These are phyloP conservation scores for Guyanaporus albipodus DNA, from an alignment of 768 basidiomycete genomes.

Conservation along the genomic window DNA sequence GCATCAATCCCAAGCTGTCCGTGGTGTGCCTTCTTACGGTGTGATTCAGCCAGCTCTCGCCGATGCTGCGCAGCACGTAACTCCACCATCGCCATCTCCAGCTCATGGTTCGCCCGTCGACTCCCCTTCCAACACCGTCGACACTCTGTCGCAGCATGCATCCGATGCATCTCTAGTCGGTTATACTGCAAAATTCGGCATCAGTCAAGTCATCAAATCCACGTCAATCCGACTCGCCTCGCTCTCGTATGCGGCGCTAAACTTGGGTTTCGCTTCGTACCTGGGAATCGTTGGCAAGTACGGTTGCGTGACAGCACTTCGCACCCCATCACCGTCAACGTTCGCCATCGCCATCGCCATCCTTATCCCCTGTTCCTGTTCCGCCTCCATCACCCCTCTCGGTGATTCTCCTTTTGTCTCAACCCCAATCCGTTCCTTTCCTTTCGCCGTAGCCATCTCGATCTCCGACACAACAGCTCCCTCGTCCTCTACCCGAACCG, in stretches of 20 bases:
- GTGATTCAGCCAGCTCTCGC: slow-evolving; percentile 52
- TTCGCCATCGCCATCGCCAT: too few species aligned
- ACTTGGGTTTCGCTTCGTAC: slow-evolving; percentile 25
- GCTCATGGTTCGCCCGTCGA: slow-evolving; percentile 55
- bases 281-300: slow-evolving; percentile 34
- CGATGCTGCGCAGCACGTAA: slow-evolving; percentile 55
- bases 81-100: slow-evolving; percentile 58
- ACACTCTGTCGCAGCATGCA: slow-evolving; percentile 39
- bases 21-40: slow-evolving; percentile 57
- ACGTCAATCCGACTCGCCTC: slow-evolving; percentile 21
- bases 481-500: slow-evolving; percentile 8
- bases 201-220: slow-evolving; percentile 5
- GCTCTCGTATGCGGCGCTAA: slow-evolving; percentile 23
- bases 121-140: slow-evolving; percentile 36
- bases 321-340: too few species aligned
- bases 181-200: slow-evolving; percentile 18
- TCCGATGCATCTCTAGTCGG: slow-evolving; percentile 38
- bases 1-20: slow-evolving; percentile 62
- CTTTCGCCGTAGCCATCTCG: slow-evolving; percentile 12
- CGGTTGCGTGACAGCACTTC: slow-evolving; percentile 24
- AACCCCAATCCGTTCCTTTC: slow-evolving; percentile 16
- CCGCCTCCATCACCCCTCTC: slow-evolving; percentile 22
- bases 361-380: too few species aligned
- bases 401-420: slow-evolving; percentile 24
- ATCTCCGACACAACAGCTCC: not conserved